Evolutionary conservation across 2,329 filamentous ascomycete genomes (phyloP), one percentile per base, ranked within the genome.

Genomic region (Trichoderma arundinaceum): DNA sequence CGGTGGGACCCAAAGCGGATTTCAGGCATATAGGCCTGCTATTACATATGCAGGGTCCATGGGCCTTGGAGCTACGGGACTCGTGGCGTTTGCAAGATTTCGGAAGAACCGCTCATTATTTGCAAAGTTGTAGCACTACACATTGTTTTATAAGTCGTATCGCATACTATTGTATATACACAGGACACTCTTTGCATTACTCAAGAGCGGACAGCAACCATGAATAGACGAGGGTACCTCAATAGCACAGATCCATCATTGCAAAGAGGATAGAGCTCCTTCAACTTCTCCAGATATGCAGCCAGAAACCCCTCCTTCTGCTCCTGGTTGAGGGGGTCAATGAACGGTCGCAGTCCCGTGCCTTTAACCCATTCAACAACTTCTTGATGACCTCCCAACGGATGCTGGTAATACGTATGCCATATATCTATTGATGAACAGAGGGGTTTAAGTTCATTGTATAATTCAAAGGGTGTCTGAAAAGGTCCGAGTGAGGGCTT

Each of bases 341-440:
- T 60, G 69, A 80, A 88, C 0, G 86, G 86, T 69, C 80, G 77
- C 69, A 88, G 71, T 0, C 84, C 86, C 0, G 84, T 86, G 0
- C 84, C 83, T 68, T 82, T 83, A 3, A 88, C 82, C 86, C 86
- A 88, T 72, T 87, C 85, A 6, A 88, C 81, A 48, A 88, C 83
- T 1, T 78, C 82, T 12, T 73, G 68, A 19, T 83, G 83, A 22
- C 77, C 78, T 2, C 79, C 75, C 65, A 88, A 71, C 0, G 80
- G 73, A 72, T 88, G 86, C 32, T 81, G 75, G 68, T 88, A 88
- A 46, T 74, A 72, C 1, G 83, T 84, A 49, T 82, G 79, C 83
- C 85, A 88, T 1, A 88, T 72, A 68, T 86, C 76, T 2, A 88
- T 77, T 2, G 68, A 70, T 0, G 73, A 69, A 61, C 79, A 81